Evolutionary conservation across 2,329 filamentous ascomycete genomes (phyloP).

Genomic region (Cercospora brassicicola): DNA sequence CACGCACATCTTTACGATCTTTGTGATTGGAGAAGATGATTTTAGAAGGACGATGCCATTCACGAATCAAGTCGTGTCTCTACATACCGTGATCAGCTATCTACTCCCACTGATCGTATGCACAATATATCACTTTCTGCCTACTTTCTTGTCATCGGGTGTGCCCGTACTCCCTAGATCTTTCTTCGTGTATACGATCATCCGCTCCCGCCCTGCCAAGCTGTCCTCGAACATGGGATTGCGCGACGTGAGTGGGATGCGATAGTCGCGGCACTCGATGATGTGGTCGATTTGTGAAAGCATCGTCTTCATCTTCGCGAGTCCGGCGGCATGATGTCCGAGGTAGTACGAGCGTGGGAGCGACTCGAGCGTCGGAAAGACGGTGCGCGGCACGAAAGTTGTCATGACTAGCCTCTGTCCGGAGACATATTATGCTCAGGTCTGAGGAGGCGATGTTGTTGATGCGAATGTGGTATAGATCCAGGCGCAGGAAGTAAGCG

Average conservation of each 20-base stretch:
- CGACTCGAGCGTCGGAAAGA: constrained; percentile 70
- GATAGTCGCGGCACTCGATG: constrained; percentile 91
- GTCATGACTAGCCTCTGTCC: constrained; percentile 33
- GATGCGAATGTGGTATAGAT: neutral
- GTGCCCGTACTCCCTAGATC: constrained; percentile 63
- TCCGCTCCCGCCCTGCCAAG: constrained; percentile 68
- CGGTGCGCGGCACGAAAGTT: constrained; percentile 69
- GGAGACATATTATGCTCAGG: constrained; percentile 20
- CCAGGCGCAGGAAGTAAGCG: neutral
- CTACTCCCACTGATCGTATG: constrained; percentile 13
- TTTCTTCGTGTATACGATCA: constrained; percentile 88
- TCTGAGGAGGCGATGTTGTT: neutral
- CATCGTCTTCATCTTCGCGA: constrained; percentile 77
- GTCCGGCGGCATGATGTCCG: constrained; percentile 82
- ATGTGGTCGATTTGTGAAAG: constrained; percentile 81
- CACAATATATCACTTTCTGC: constrained; percentile 13
- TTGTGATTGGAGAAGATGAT: constrained; percentile 57
- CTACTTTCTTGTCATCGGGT: constrained; percentile 34
- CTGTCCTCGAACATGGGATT: constrained; percentile 85
- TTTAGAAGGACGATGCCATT: constrained; percentile 55
- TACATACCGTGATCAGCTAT: constrained; percentile 25
- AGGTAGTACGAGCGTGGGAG: constrained; percentile 91
- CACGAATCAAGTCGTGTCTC: constrained; percentile 52
- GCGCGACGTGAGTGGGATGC: constrained; percentile 81
- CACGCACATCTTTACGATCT: constrained; percentile 45